Conservation (phyloP, 345 rosid species). For the Ceriops tagal region DNA sequence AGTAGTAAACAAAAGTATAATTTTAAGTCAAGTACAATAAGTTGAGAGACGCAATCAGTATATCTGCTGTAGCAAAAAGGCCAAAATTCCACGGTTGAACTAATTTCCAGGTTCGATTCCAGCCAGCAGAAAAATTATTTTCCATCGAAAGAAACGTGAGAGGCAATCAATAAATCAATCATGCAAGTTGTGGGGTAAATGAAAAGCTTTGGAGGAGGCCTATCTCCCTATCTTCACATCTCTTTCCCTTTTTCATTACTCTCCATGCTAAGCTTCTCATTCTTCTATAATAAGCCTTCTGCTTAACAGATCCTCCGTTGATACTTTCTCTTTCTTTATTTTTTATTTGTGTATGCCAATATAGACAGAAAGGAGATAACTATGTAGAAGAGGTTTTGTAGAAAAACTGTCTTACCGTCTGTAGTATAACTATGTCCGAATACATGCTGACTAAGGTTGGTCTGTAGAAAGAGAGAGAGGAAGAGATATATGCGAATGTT, state of each 20-base stretch:
- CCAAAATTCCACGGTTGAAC: too few species aligned
- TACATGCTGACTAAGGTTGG: conserved; percentile 24
- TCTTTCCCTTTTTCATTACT: conserved; percentile 16
- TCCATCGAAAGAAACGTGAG: neutral
- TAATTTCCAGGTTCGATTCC: too few species aligned
- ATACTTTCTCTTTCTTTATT: conserved; percentile 16
- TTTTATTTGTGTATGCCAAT: conserved; percentile 15
- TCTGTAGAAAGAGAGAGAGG: conserved; percentile 24
- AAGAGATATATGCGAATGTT: conserved; percentile 36
- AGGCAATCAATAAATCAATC: conserved; percentile 24
- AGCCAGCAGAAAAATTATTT: too few species aligned
- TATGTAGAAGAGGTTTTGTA: conserved; percentile 25
- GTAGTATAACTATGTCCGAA: conserved; percentile 27
- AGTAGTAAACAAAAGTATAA: too few species aligned
- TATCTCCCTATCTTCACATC: conserved; percentile 12
- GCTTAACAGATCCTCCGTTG: conserved; percentile 22
- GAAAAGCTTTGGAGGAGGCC: conserved; percentile 27
- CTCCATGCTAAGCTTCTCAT: conserved; percentile 21
- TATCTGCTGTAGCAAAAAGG: too few species aligned
- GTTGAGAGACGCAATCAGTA: too few species aligned
- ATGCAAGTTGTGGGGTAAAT: conserved; percentile 32
- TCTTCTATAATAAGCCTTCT: conserved; percentile 7
- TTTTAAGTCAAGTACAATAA: too few species aligned
- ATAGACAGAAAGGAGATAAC: conserved; percentile 31
- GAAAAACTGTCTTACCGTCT: conserved; percentile 25